Base-by-base conservation (phyloP, 2,329 filamentous ascomycete species). In the Exophiala sp. region DNA sequence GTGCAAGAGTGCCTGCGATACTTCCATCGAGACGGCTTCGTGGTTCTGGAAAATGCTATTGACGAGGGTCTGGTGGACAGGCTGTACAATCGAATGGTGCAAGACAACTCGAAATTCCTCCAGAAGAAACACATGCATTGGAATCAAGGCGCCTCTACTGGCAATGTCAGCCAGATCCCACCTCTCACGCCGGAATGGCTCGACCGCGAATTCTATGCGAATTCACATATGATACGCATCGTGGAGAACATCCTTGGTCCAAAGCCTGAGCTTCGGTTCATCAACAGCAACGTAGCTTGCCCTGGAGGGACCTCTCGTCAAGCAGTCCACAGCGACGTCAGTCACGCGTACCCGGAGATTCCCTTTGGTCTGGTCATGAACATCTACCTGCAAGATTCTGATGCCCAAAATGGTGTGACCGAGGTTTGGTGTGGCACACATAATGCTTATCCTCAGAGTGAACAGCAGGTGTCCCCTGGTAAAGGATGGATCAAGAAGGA, bases 61-160 rank as follows among this genome's bases (percentile, higher is more conserved):
- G 52, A 66, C 24, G 52, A 62, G 1, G 40, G 48, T 5, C 66
- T 69, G 51, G 62, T 71, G 11, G 63, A 70, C 55, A 61, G 63
- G 4, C 69, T 86, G 24, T 85, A 86, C 62, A 58, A 62, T 44
- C 80, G 78, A 58, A 86, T 86, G 83, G 72, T 81, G 1, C 60
- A 58, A 5, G 65, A 72, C 7, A 67, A 69, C 51, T 50, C 43
- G 14, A 49, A 52, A 11, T 54, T 57, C 12, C 40, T 52, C 10
- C 33, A 36, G 18, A 69, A 72, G 62, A 69, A 70, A 4, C 52
- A 65, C 29, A 49, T 57, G 32, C 59, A 57, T n/a, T 60, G 52
- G 60, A 69, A 69, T 55, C 68, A 66, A 40, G 64, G 64, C 35
- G 45, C 62, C 14, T 41, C 58, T 2, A 70, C 68, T 2, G 65